These are phyloP conservation scores for Pythium graminicola DNA, from an alignment of 352 stramenopile genomes.

Conservation along the genomic window DNA sequence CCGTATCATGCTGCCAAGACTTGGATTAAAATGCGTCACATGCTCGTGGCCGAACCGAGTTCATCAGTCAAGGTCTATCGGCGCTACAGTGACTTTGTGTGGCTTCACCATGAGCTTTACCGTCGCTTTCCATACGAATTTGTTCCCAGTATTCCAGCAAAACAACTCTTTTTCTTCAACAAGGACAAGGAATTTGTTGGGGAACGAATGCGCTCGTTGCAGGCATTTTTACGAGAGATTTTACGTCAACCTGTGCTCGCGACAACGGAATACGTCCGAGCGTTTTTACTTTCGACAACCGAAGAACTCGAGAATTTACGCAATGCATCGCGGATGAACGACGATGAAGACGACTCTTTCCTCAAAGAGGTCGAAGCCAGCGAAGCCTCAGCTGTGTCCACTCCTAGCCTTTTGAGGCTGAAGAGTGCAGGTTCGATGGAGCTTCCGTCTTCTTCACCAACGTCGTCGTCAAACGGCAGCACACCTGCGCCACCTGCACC, in stretches of 20 bases:
- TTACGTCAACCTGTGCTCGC: conserved; percentile 61
- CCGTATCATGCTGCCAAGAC: conserved; percentile 67
- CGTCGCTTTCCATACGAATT: conserved; percentile 68
- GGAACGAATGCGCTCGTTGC: conserved; percentile 71
- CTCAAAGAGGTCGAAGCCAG: conserved; percentile 35
- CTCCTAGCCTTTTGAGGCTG: too few relatives aligned
- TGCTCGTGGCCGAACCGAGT: conserved; percentile 43
- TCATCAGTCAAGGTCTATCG: conserved; percentile 80
- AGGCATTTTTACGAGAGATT: conserved; percentile 74
- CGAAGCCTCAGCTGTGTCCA: conserved; percentile 16
- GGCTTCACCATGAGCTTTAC: conserved; percentile 61
- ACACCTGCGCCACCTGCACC: not conserved
- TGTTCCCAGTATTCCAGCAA: conserved; percentile 64
- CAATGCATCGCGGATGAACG: conserved; percentile 34
- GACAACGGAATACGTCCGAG: conserved; percentile 56
- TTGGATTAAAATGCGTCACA: conserved; percentile 68
- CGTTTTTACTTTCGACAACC: conserved; percentile 71
- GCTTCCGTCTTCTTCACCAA: conserved; percentile 2
- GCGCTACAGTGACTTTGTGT: conserved; percentile 84
- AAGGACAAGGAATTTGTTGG: conserved; percentile 82
- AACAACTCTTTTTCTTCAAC: conserved; percentile 83
- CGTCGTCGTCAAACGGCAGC: conserved; percentile 22
- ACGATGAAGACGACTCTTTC: conserved; percentile 41
- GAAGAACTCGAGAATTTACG: conserved; percentile 74
- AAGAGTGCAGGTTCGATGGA: not conserved